phyloP scores from a whole-genome alignment of 371 early-diverging fungal genomes.

The Gilbertella persicaria region DNA sequence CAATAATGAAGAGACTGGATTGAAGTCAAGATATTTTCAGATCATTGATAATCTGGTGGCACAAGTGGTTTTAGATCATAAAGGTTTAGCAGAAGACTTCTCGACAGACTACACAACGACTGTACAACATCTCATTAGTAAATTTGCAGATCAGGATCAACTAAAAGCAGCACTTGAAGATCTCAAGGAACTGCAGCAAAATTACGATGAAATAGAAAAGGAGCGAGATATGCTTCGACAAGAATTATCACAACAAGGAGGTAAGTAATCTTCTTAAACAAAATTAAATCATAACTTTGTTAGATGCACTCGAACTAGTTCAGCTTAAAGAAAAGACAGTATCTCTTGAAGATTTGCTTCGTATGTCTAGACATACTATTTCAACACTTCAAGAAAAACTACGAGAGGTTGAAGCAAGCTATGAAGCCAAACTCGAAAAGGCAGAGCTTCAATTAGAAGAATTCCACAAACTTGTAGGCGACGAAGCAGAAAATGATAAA shows the following conservation, averaged over 20 bases:
- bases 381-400: slow-evolving; percentile 75
- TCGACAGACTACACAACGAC: slow-evolving; percentile 62
- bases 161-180: slow-evolving; percentile 68
- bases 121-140: slow-evolving; percentile 75
- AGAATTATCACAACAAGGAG: slow-evolving; percentile 38
- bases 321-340: slow-evolving; percentile 72
- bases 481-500: slow-evolving; percentile 52
- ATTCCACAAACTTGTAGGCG: slow-evolving; percentile 64
- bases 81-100: slow-evolving; percentile 72
- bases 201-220: slow-evolving; percentile 31
- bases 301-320: slow-evolving; percentile 31
- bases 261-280: slow-evolving; percentile 7
- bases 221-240: slow-evolving; percentile 56
- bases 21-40: slow-evolving; percentile 74
- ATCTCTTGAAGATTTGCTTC: slow-evolving; percentile 77
- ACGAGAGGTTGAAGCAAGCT: slow-evolving; percentile 65
- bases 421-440: slow-evolving; percentile 63
- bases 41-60: slow-evolving; percentile 80
- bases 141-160: slow-evolving; percentile 79
- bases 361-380: slow-evolving; percentile 81
- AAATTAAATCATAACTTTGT: neutral
- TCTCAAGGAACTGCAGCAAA: slow-evolving; percentile 54
- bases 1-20: slow-evolving; percentile 59
- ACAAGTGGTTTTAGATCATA: slow-evolving; percentile 82
- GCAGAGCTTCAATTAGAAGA: slow-evolving; percentile 76